Evolutionary conservation across 495 filamentous ascomycete species (phyloP), one percentile per base, ranked within the genome.

Genomic region (Penicillium coffeae): DNA sequence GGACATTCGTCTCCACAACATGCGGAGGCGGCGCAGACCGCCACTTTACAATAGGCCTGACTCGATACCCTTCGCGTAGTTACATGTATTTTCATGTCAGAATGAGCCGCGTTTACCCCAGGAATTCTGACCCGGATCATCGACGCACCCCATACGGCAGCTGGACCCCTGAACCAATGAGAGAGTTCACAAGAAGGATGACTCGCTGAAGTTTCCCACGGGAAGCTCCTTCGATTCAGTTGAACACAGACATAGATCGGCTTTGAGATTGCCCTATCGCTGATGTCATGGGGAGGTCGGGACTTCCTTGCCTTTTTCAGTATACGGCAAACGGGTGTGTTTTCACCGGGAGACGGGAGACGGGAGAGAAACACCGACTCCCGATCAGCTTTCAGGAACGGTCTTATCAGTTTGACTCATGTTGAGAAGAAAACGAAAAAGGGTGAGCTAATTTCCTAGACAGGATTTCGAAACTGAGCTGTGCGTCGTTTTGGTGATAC

Each of bases 141-240:
- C 10, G 10, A 4, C 10, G 25, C 25, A 30, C 4, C 25, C 25
- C 25, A 10, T 5, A 5, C 25, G n/a, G n/a, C 10, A 30, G 25
- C 4, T 4, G 25, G 5, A 10, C 10, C 25, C 25, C 25, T 10
- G 25, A 10, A 10, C 25, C 25, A 5, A 30, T 30, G 5, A 30
- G 25, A 10, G 10, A 4, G 10, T 10, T 5, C 5, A 30, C 5
- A 30, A 30, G 10, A 4, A 10, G 25, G 25, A 30, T 30, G 25
- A 10, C 25, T 10, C 5, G 4, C 25, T 10, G 25, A 10, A 30
- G 39, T 41, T 65, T 65, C 30, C 67, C 65, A 42, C 64, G 62
- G 38, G 47, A 51, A 51, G 45, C 41, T 38, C 14, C n/a, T n/a
- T n/a, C n/a, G n/a, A 30, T 30, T 30, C 25, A 30, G 25, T 30